phyloP scores from a whole-genome alignment of 768 basidiomycete genomes.

The Kwoniella pini region DNA sequence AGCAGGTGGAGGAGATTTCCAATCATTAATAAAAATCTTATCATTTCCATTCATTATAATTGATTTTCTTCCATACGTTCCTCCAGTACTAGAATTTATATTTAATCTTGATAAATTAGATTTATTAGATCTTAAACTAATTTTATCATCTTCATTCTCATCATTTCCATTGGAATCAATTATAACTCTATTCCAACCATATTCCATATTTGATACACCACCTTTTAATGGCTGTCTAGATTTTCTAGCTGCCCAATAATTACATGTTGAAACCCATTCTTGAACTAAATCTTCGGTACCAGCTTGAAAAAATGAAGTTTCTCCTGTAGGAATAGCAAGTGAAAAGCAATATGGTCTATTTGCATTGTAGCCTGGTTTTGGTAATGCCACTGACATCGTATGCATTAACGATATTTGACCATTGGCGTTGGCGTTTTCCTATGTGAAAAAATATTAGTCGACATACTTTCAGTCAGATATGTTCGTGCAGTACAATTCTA shows the following conservation, averaged over 20 bases:
- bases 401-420: constrained; percentile 84
- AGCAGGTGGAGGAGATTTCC: constrained; percentile 88
- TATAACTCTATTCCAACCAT: constrained; percentile 85
- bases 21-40: constrained; percentile 79
- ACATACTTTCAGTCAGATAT: too few species aligned
- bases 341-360: constrained; percentile 95
- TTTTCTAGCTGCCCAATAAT: constrained; percentile 96
- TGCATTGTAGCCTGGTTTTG: constrained; percentile 86
- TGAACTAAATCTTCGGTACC: constrained; percentile 98
- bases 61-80: constrained; percentile 33
- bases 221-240: constrained; percentile 94
- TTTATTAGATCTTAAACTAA: constrained; percentile 67
- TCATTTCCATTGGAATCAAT: constrained; percentile 30
- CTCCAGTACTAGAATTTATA: not conserved
- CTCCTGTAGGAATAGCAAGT: constrained; percentile 80
- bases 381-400: constrained; percentile 80
- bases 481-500: too few species aligned
- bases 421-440: constrained; percentile 84
- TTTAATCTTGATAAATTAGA: constrained; percentile 21
- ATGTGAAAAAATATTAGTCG: too few species aligned
- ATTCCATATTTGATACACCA: constrained; percentile 98
- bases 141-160: constrained; percentile 60
- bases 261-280: constrained; percentile 98
- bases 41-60: constrained; percentile 57
- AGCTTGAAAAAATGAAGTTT: constrained; percentile 97